Evolutionary conservation across 345 rosid species (phyloP).

Genomic region (Cardiospermum halicacabum): DNA sequence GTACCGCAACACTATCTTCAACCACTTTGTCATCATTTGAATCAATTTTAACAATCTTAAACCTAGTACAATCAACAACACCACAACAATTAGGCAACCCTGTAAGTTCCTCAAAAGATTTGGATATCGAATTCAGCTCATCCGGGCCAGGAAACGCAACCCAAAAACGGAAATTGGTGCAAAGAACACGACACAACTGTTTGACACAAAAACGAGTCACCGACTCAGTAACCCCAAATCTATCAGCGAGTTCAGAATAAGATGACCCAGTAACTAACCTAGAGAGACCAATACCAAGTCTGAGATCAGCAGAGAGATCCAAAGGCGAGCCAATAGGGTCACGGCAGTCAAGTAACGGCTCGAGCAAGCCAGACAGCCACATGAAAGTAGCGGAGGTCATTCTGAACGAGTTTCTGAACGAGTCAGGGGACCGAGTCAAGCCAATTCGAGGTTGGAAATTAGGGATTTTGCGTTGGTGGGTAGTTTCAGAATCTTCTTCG

Average conservation of each 20-base stretch:
- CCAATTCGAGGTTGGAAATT: constrained; percentile 18
- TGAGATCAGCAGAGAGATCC: constrained; percentile 53
- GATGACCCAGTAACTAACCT: constrained; percentile 48
- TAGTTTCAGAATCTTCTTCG: constrained; percentile 30
- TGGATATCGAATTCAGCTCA: constrained; percentile 44
- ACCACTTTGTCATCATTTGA: constrained; percentile 1
- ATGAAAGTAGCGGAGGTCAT: constrained; percentile 57
- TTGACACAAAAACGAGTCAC: constrained; percentile 56
- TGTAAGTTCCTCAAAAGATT: constrained; percentile 34
- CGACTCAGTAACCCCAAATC: constrained; percentile 56
- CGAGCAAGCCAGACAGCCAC: constrained; percentile 67
- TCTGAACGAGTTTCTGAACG: constrained; percentile 39
- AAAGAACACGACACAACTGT: constrained; percentile 60
- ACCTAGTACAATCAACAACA: constrained; percentile 45
- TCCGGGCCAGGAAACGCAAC: constrained; percentile 44
- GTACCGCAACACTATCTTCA: constrained; percentile 39
- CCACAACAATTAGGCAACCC: constrained; percentile 71
- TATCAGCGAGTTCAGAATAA: constrained; percentile 39
- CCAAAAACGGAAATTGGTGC: constrained; percentile 77
- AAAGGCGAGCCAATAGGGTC: constrained; percentile 53
- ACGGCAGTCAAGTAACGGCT: constrained; percentile 65
- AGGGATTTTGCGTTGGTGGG: constrained; percentile 8
- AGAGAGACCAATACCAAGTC: constrained; percentile 58
- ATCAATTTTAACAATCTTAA: constrained; percentile 25
- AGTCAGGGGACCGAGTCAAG: constrained; percentile 32